These are phyloP conservation scores for Globisporangium middletonii DNA, from an alignment of 352 stramenopile genomes.

Conservation along the genomic window DNA sequence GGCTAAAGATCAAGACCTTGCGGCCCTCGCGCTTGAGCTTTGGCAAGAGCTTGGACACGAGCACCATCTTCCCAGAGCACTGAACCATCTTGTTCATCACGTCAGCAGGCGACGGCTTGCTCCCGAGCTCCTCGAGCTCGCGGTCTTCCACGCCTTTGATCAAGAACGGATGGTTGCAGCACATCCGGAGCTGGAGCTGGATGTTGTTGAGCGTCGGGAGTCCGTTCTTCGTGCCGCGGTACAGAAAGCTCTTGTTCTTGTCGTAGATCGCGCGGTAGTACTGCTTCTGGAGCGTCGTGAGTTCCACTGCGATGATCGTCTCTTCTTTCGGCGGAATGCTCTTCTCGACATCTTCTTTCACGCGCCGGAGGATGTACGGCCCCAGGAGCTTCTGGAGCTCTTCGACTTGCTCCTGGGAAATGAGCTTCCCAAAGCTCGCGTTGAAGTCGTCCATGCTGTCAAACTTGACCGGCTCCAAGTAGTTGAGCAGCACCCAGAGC, in stretches of 20 bases:
- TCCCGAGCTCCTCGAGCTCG: slow-evolving; percentile 72
- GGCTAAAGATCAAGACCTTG: slow-evolving; percentile 95
- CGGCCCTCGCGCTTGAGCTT: slow-evolving; percentile 92
- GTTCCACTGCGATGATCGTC: slow-evolving; percentile 94
- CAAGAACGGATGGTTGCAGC: slow-evolving; percentile 99
- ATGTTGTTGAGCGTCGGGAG: slow-evolving; percentile 97
- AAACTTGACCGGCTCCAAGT: slow-evolving; percentile 93
- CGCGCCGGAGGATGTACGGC: slow-evolving; percentile 94
- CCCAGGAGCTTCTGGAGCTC: slow-evolving; percentile 92
- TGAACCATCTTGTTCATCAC: slow-evolving; percentile 85
- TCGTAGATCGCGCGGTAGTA: slow-evolving; percentile 92
- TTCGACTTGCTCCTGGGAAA: slow-evolving; percentile 92
- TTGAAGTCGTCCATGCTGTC: slow-evolving; percentile 86
- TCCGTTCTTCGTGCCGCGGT: slow-evolving; percentile 80
- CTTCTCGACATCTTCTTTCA: slow-evolving; percentile 93
- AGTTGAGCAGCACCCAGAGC: slow-evolving; percentile 97
- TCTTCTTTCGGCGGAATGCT: slow-evolving; percentile 80
- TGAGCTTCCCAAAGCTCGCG: slow-evolving; percentile 89
- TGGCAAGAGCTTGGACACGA: slow-evolving; percentile 87
- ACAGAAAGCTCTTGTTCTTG: slow-evolving; percentile 98
- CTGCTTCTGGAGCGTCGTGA: slow-evolving; percentile 93
- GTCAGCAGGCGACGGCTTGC: slow-evolving; percentile 30
- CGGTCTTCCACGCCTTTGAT: slow-evolving; percentile 92
- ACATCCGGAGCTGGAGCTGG: slow-evolving; percentile 99
- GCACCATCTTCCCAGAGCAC: slow-evolving; percentile 83